Evolutionary conservation across 768 basidiomycete species (phyloP).

Genomic region (Galerina marginata): DNA sequence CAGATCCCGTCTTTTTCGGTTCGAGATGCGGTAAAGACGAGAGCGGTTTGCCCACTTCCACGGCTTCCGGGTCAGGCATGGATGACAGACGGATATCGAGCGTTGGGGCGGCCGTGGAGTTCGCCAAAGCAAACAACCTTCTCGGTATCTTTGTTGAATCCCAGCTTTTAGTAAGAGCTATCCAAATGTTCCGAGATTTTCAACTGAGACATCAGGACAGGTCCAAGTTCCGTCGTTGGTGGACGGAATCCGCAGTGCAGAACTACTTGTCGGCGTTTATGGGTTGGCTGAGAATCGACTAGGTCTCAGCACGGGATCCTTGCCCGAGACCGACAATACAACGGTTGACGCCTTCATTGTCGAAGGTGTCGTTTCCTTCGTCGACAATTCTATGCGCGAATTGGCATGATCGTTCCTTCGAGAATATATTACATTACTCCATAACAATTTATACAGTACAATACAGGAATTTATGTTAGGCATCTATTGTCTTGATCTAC

Average conservation of each 20-base stretch:
- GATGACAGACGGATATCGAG: conserved; percentile 63
- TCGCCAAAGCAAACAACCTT: conserved; percentile 90
- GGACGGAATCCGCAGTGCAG: conserved; percentile 86
- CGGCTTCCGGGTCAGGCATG: conserved; percentile 32
- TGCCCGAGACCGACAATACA: conserved; percentile 47
- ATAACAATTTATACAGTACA: conserved; percentile 14
- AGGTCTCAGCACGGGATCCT: conserved; percentile 31
- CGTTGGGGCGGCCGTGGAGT: conserved; percentile 90
- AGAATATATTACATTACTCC: conserved; percentile 7
- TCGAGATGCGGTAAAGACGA: conserved; percentile 79
- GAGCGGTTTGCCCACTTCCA: conserved; percentile 38
- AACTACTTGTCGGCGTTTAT: conserved; percentile 85
- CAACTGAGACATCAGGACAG: conserved; percentile 41
- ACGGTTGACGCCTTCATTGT: conserved; percentile 73
- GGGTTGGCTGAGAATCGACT: conserved; percentile 58
- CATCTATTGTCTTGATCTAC: conserved; percentile 9
- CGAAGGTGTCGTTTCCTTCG: conserved; percentile 69
- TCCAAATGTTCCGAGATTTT: conserved; percentile 4
- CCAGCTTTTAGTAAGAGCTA: conserved; percentile 72
- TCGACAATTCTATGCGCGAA: conserved; percentile 64
- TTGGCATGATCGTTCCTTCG: conserved; percentile 32
- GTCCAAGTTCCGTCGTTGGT: conserved; percentile 89
- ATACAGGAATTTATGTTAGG: conserved; percentile 13
- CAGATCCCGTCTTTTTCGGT: conserved; percentile 96
- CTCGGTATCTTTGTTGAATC: conserved; percentile 91